Evolutionary conservation across 208 protist genomes (phyloP), one percentile per base, ranked within the genome.

Genomic region (Lotmaria passim): DNA sequence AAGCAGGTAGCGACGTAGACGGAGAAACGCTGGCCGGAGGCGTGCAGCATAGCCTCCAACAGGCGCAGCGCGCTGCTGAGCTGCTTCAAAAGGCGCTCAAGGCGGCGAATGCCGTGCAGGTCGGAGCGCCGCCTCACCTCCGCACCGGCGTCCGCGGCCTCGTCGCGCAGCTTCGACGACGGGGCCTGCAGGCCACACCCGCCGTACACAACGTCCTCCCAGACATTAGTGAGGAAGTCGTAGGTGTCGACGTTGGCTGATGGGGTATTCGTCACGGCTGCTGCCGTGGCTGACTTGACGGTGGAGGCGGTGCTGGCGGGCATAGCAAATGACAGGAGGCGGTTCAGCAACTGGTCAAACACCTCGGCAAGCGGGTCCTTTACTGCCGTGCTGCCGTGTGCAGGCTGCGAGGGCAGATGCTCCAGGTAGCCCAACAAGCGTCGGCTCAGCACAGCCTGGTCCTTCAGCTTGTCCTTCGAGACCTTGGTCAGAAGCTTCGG

Each of bases 341-440:
- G 75, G 47, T 93, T 78, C 33, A 92, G 80, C 51, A 96, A 63
- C 41, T 75, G 65, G 41, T 90, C 83, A 12, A 96, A 79, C 19
- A 96, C 87, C 56, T 75, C 62, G 17, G 75, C 66, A n/a, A 96
- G 69, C 24, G 66, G 81, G 65, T 78, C 59, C 31, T 33, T 71
- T 5, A 19, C 24, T 11, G 33, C 53, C 15, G 21, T 36, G 14
- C 24, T 21, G 33, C 30, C 17, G 34, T 14, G 21, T 19, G 50
- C 30, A 21, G 15, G 19, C 14, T 53, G 43, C 38, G 69, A 21
- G 19, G 81, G 62, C n/a, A 96, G 79, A 34, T 86, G 81, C 28
- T 82, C 81, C n/a, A 96, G 72, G 58, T 92, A 90, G 24, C 73
- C 26, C 69, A 96, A 81, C 36, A 96, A n/a, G 24, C 92, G 82